Base-by-base conservation (phyloP, 2,329 filamentous ascomycete species). In the Penicillium nordicum region DNA sequence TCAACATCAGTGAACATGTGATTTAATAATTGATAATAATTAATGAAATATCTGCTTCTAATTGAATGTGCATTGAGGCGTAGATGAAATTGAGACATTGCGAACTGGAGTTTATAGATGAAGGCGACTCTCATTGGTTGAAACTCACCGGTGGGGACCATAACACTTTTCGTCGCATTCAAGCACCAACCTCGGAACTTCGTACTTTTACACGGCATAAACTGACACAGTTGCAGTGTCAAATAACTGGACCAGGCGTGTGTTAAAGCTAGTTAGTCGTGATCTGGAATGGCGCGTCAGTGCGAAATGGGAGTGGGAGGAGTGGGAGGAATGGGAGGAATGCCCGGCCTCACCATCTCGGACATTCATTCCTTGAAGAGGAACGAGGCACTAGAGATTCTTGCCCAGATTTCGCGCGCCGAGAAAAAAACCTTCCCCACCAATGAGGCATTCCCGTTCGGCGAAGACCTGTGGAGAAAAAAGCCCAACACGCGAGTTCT, bases 341-440 rank as follows among this genome's bases (percentile, higher is more conserved):
- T 55, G 53, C 36, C 53, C 40, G 46, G 29, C 41, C 48, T 55
- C 36, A 63, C 53, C 56, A 67, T 76, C 59, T 68, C 68, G 55
- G 69, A 73, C 63, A 73, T 75, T 51, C 70, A 75, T 72, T 71
- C 71, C 57, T 67, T 75, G 54, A 60, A 63, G 47, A 69, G 68
- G 59, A 62, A 64, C 46, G 64, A 74, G 53, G 73, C 73, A 48
- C 60, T 71, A 11, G 66, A 71, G 51, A 70, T 73, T 63, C 68
- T 76, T 57, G 57, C 64, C 42, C 69, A 67, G 51, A 71, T 74
- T 57, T 58, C 72, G 57, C 71, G 71, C 57, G 65, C 79, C 38
- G 80, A 82, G 59, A 79, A 76, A 64, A 82, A 79, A 62, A 74
- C 74, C 42, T 82, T 83, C 58, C 77, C 81, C 1, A 67, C 78